phyloP scores from a whole-genome alignment of 257 asterid species.

The Ehretia macrophylla region DNA sequence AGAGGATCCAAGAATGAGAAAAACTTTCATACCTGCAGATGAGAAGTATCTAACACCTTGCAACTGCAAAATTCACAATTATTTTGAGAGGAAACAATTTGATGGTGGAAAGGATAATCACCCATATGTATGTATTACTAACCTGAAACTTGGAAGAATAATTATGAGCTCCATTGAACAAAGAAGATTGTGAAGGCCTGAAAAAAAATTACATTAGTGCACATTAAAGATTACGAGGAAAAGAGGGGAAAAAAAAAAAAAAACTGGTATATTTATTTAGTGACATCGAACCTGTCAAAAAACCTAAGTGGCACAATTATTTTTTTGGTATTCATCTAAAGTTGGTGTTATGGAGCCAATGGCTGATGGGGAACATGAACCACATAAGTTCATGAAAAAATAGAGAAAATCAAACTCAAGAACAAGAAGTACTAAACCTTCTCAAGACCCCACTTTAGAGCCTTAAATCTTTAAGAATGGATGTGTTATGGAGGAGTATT shows the following conservation, averaged over 20 bases:
- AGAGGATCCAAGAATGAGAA: background rate
- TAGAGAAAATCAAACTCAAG: too few species aligned
- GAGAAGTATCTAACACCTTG: slow-evolving; percentile 63
- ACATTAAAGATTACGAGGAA: background rate
- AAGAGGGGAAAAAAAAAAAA: too few species aligned
- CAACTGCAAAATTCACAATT: slow-evolving; percentile 49
- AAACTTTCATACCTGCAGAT: slow-evolving; percentile 55
- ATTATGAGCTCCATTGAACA: slow-evolving; percentile 39
- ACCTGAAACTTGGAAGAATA: slow-evolving; percentile 57
- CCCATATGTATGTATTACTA: slow-evolving; percentile 21
- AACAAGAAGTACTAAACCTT: too few species aligned
- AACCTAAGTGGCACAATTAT: background rate
- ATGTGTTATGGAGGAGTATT: too few species aligned
- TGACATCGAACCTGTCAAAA: background rate
- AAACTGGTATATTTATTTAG: background rate
- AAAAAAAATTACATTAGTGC: slow-evolving; percentile 27
- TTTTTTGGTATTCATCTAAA: too few species aligned
- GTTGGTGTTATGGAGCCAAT: too few species aligned
- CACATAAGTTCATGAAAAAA: too few species aligned
- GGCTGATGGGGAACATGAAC: too few species aligned
- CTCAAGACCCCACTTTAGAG: too few species aligned
- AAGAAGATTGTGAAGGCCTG: slow-evolving; percentile 53
- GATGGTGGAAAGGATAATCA: slow-evolving; percentile 10
- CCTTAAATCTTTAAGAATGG: too few species aligned
- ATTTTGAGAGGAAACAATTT: slow-evolving; percentile 1